Evolutionary conservation across 2,329 filamentous ascomycete species (phyloP).

Genomic region (Pyrenochaeta sp.): DNA sequence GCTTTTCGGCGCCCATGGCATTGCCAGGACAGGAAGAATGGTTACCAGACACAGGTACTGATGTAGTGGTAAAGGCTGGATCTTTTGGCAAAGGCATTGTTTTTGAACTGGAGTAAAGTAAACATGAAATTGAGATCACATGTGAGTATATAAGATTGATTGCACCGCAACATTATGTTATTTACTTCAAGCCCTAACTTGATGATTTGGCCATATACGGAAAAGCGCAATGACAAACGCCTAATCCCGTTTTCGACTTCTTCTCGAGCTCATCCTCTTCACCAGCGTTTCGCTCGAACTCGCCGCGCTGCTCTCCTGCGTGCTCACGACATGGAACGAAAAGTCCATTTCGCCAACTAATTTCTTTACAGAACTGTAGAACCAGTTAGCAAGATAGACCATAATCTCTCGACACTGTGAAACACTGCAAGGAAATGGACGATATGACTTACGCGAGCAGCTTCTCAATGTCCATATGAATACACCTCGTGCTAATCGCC

Average conservation of each 20-base stretch:
- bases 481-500: constrained; percentile 74
- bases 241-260: constrained; percentile 3
- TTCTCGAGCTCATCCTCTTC: constrained; percentile 2
- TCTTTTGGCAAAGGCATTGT: not conserved
- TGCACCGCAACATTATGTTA: too few species aligned
- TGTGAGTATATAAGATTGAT: too few species aligned
- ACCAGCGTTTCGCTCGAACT: constrained; percentile 23
- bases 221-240: not conserved
- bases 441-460: constrained; percentile 58
- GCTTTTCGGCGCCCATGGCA: not conserved
- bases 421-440: not conserved
- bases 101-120: not conserved
- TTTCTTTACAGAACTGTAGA: constrained; percentile 63
- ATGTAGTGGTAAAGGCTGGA: not conserved
- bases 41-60: not conserved
- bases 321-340: constrained; percentile 66
- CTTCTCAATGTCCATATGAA: constrained; percentile 73
- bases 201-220: too few species aligned
- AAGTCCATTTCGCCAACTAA: constrained; percentile 81
- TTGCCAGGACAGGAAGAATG: not conserved
- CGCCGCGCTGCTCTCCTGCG: constrained; percentile 5
- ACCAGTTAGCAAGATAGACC: not conserved
- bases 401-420: not conserved
- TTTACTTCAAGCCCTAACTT: too few species aligned
- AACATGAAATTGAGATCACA: too few species aligned